Conservation (phyloP, 208 protist species). For the Novymonas esmeraldas region DNA sequence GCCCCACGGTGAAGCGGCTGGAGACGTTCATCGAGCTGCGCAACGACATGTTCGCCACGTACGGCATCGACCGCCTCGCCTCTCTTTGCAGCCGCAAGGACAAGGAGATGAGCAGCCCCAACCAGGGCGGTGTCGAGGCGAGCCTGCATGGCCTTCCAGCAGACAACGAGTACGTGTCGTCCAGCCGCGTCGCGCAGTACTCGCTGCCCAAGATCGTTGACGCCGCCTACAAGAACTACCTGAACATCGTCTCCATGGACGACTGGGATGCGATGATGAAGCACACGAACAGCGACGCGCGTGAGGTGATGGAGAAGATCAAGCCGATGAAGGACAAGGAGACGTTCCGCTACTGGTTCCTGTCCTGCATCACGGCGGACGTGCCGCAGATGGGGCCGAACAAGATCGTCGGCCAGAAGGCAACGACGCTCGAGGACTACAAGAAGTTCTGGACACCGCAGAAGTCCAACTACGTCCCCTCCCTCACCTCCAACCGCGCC, state of each 20-base stretch:
- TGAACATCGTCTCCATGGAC: constrained; percentile 59
- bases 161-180: constrained; percentile 59
- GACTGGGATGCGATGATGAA: constrained; percentile 66
- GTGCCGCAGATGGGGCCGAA: constrained; percentile 80
- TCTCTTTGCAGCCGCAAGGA: constrained; percentile 71
- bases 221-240: constrained; percentile 77
- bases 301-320: constrained; percentile 45
- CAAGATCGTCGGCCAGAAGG: constrained; percentile 82
- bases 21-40: constrained; percentile 69
- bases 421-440: constrained; percentile 70
- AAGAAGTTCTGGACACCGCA: constrained; percentile 77
- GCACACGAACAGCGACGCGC: constrained; percentile 41
- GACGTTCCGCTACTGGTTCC: constrained; percentile 87
- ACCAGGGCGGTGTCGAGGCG: constrained; percentile 67
- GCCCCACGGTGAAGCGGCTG: constrained; percentile 49
- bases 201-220: constrained; percentile 83
- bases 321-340: constrained; percentile 75
- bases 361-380: constrained; percentile 82
- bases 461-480: constrained; percentile 76
- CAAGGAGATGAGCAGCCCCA: constrained; percentile 67
- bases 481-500: constrained; percentile 57
- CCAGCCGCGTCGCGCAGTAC: constrained; percentile 76
- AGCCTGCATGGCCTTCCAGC: constrained; percentile 34
- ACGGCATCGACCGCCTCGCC: constrained; percentile 83
- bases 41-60: constrained; percentile 63